Evolutionary conservation across 2,329 filamentous ascomycete species (phyloP).

Genomic region (Aspergillus luchuensis): DNA sequence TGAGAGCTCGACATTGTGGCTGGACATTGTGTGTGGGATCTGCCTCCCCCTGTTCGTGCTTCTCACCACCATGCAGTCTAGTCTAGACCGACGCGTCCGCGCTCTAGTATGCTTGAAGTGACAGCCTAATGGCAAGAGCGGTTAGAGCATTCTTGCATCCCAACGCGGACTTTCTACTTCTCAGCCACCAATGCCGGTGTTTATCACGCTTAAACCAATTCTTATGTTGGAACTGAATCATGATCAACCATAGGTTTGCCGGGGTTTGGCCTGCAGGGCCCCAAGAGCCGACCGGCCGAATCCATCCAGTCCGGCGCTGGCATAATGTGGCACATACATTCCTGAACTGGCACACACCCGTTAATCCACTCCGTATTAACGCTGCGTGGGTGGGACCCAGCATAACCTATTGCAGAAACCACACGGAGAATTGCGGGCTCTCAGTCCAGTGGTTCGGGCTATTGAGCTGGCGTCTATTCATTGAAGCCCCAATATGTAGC

Average conservation of each 20-base stretch:
- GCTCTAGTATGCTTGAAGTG: neutral
- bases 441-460: conserved; percentile 19
- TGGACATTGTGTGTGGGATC: conserved; percentile 6
- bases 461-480: conserved; percentile 21
- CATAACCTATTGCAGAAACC: conserved; percentile 15
- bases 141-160: neutral
- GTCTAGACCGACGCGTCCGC: neutral
- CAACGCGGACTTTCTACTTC: neutral
- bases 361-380: conserved; percentile 6
- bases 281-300: conserved; percentile 8
- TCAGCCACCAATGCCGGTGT: neutral
- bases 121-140: neutral
- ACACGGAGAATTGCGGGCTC: conserved; percentile 27
- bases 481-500: conserved; percentile 11
- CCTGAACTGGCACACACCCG: conserved; percentile 2
- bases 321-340: conserved; percentile 4
- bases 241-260: neutral
- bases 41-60: neutral
- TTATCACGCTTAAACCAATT: neutral
- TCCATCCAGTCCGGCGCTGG: neutral
- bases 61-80: neutral
- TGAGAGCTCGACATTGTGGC: conserved; percentile 9
- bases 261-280: conserved; percentile 1
- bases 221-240: neutral
- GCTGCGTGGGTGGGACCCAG: conserved; percentile 16